Base-by-base conservation (phyloP, 2,329 filamentous ascomycete species). In the Coniochaeta prunicola region DNA sequence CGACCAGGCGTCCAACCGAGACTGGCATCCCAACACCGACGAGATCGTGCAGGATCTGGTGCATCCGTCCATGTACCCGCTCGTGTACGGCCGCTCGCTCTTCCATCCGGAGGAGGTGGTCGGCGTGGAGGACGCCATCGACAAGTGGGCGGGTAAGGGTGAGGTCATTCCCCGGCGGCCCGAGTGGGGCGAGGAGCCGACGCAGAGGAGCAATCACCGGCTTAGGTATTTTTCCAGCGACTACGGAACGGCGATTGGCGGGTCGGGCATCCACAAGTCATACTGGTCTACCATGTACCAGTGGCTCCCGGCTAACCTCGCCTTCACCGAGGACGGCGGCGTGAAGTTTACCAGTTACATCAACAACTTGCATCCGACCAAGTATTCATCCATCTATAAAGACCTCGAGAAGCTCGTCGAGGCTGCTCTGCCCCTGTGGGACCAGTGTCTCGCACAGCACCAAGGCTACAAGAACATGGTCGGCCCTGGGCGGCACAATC, bases 61-160 rank as follows among this genome's bases (percentile, higher is more conserved):
- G 17, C 78, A 87, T 63, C 82, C 84, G 6, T 86, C 81, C 1
- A 71, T 86, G 59, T 86, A 79, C 61, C 82, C 83, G 0, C 68
- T 87, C 0, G 69, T 82, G 1, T 53, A 53, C 33, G 74, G 75
- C 4, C 66, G 68, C 57, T 69, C 72, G 1, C 68, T 68, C 3
- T 71, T 79, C 4, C 64, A 80, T 38, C 50, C 59, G 1, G 66
- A 71, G 0, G 69, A 73, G 48, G 66, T 67, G 0, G 71, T 73
- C 7, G 66, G 67, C 1, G 60, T 68, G 0, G 57, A 60, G 2
- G 63, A 68, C 54, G 67, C 67, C 30, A 53, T 66, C 45, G 59
- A 64, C 9, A 65, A 62, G 45, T 68, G 65, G 58, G 61, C 63
- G 1, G 65, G 65, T 12, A 66, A 66, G 53, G 69, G 68, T 4